These are phyloP conservation scores for Wallacemonas sp. DNA, from an alignment of 208 protist genomes.

Conservation along the genomic window DNA sequence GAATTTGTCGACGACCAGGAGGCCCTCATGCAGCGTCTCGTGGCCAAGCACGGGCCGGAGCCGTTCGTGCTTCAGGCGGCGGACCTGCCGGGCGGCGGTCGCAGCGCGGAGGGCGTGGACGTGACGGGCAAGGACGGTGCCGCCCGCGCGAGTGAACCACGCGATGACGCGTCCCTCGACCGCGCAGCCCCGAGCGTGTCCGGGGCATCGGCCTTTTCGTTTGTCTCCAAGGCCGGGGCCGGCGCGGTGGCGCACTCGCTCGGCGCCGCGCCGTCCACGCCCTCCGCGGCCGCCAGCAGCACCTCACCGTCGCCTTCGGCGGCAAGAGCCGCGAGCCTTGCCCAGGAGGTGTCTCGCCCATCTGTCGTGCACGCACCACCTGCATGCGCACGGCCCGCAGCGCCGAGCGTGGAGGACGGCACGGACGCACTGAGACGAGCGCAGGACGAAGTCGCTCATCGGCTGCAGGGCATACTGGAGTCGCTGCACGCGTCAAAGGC, in stretches of 20 bases:
- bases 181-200: constrained; percentile 20
- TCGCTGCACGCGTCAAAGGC: constrained; percentile 20
- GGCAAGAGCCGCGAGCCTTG: not conserved
- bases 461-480: constrained; percentile 12
- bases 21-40: constrained; percentile 47
- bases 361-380: too few relatives aligned
- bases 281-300: too few relatives aligned
- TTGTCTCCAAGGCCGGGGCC: constrained; percentile 17
- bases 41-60: constrained; percentile 45
- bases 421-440: constrained; percentile 18
- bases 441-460: constrained; percentile 14
- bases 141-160: not conserved
- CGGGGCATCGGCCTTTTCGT: constrained; percentile 21
- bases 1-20: constrained; percentile 36
- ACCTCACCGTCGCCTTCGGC: not conserved
- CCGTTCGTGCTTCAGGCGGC: constrained; percentile 15
- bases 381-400: too few relatives aligned
- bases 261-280: too few relatives aligned
- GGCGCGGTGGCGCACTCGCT: too few relatives aligned
- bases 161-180: not conserved
- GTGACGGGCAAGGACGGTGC: not conserved
- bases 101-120: not conserved
- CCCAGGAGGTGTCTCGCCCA: too few relatives aligned
- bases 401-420: not conserved
- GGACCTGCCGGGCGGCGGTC: constrained; percentile 2